Evolutionary conservation across 176 grass and related monocot genomes (phyloP).

Genomic region (Thalia dealbata): DNA sequence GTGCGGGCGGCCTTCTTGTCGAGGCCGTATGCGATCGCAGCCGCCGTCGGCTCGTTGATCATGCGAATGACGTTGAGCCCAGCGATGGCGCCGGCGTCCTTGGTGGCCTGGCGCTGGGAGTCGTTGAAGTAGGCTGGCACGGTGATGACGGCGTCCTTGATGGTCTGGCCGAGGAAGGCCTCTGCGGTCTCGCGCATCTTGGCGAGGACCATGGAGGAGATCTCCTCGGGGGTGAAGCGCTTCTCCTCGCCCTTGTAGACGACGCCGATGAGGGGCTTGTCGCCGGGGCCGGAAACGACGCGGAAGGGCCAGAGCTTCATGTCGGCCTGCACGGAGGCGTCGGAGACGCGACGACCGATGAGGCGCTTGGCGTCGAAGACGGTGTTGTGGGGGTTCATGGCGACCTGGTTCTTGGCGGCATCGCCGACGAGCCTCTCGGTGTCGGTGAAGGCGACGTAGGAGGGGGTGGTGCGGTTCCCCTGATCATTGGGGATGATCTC

Average conservation of each 20-base stretch:
- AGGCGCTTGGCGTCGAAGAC: constrained; percentile 24
- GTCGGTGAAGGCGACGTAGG: constrained; percentile 21
- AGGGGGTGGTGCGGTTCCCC: constrained; percentile 23
- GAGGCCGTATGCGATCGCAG: constrained; percentile 19
- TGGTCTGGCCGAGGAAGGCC: constrained; percentile 21
- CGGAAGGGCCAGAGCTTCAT: constrained; percentile 24
- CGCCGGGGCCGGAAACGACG: neutral
- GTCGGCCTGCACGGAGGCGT: constrained; percentile 14
- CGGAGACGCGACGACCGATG: constrained; percentile 11
- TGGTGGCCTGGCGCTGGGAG: constrained; percentile 25
- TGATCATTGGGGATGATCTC: constrained; percentile 25
- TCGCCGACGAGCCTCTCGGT: constrained; percentile 15
- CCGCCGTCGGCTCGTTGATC: constrained; percentile 21
- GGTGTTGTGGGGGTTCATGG: constrained; percentile 24
- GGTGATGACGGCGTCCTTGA: constrained; percentile 20
- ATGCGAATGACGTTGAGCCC: constrained; percentile 21
- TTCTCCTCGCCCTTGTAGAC: constrained; percentile 23
- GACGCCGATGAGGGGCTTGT: constrained; percentile 22
- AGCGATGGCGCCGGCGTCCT: constrained; percentile 14
- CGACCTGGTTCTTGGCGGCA: constrained; percentile 16
- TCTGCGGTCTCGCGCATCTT: constrained; percentile 27
- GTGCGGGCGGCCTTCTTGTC: constrained; percentile 19
- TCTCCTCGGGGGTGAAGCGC: constrained; percentile 21
- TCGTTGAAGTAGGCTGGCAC: constrained; percentile 22
- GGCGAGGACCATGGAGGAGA: constrained; percentile 19